Base-by-base conservation (phyloP, 345 rosid genomes). In the Hypericum perforatum region DNA sequence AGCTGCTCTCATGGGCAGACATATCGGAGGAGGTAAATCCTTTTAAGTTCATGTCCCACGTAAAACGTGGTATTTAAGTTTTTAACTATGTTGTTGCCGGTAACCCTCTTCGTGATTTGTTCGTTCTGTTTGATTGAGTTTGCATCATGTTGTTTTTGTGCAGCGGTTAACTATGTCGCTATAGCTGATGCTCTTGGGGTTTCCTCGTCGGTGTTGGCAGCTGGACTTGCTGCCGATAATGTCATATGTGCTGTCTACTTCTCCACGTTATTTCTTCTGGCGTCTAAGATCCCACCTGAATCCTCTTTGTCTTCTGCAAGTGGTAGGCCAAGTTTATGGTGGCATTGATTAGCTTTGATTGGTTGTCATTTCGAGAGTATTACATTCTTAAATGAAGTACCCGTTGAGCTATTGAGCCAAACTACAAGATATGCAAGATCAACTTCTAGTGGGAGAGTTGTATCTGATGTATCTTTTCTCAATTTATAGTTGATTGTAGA, bases 181-280 rank as follows among this genome's bases (percentile, higher is more conserved):
- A 73, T 86, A 73, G 41, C 95, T 1, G 75, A 81, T 50, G 87
- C 92, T 70, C 87, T 91, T 14, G 77, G 51, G 2, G 68, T 78
- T 47, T 73, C 92, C 42, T 71, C 92, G 50, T 86, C 96, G 6
- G 82, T 84, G 52, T 69, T 86, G 60, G 86, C 87, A 5, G 76
- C 89, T 54, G 95, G 94, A 45, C 69, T 86, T 37, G 96, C 96
- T 60, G 96, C 96, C 43, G 98, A 84, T 70, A 91, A 82, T 78
- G 89, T 91, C 52, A 84, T 91, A 40, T 84, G 87, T 61, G 96
- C 95, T 10, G 69, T 86, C 5, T 86, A 86, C 62, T 86, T 91
- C 65, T 74, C 79, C 1, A 50, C 89, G 46, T 66, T 86, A 66
- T 91, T 91, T 74, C 96, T 94, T 13, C 60, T 90, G 55, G 89